These are phyloP conservation scores for Tetrahymena elliotti DNA, from an alignment of 73 alveolate genomes.

Conservation along the genomic window DNA sequence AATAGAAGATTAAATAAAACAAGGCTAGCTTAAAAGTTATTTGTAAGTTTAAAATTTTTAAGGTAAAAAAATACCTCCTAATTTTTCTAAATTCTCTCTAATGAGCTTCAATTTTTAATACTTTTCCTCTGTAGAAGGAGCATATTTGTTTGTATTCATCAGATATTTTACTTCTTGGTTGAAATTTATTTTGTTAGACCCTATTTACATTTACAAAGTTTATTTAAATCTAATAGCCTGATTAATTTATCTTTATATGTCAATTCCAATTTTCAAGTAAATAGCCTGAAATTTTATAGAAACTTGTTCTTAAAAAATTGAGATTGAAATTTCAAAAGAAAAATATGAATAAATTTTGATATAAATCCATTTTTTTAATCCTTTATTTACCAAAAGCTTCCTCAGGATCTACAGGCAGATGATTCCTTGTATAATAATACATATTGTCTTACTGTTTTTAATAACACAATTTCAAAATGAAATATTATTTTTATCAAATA, in stretches of 20 bases:
- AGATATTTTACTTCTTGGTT: neutral
- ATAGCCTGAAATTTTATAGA: neutral
- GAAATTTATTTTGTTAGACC: neutral
- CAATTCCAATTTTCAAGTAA: no score
- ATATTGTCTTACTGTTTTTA: neutral
- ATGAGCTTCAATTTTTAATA: neutral
- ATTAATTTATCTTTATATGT: no score
- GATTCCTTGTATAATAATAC: neutral
- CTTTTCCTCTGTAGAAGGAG: neutral
- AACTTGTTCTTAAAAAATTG: no score
- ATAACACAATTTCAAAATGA: neutral
- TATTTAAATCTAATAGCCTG: neutral
- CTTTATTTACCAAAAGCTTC: neutral
- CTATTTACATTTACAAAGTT: neutral
- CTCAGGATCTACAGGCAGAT: neutral
- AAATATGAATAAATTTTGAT: no score
- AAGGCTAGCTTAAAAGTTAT: neutral
- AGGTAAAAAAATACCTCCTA: neutral
- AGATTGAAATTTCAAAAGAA: no score
- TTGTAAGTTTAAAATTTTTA: no score
- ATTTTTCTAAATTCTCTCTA: neutral
- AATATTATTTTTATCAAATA: no score
- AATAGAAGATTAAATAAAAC: neutral
- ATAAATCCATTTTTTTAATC: no score
- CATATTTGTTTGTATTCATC: neutral